A percentile compares a stretch with the other conserved stretches of the same genome.
These are phyloP conservation scores for Metarhizium guizhouense DNA, from an alignment of 2,329 filamentous ascomycete genomes.

Conservation along the genomic window DNA sequence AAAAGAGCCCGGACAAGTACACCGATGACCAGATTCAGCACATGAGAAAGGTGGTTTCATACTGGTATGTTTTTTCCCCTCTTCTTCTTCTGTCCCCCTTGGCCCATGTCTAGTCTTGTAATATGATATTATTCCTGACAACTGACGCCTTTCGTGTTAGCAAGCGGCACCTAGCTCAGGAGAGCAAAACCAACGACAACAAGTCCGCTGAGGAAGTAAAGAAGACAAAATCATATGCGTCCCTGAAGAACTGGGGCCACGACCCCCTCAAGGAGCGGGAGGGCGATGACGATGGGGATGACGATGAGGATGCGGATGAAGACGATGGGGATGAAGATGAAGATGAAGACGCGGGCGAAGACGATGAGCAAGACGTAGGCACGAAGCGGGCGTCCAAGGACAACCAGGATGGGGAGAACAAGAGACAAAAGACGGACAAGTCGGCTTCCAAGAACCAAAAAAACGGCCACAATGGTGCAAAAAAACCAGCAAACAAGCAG, in stretches of 20 bases:
- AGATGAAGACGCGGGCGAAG: neutral
- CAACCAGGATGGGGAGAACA: neutral
- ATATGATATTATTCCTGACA: too few relatives aligned
- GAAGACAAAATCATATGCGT: constrained; percentile 45
- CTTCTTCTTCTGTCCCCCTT: too few relatives aligned
- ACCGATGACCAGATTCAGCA: constrained; percentile 45
- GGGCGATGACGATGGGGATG: constrained; percentile 1
- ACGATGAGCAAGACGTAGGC: neutral
- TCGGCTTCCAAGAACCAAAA: neutral
- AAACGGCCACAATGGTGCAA: neutral
- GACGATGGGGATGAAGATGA: constrained; percentile 5
- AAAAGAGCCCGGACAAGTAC: constrained; percentile 47
- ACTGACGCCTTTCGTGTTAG: constrained; percentile 11
- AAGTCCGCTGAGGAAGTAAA: constrained; percentile 36
- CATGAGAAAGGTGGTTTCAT: constrained; percentile 55
- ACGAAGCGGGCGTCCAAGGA: neutral
- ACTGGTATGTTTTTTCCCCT: constrained; percentile 31
- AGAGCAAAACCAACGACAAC: constrained; percentile 47
- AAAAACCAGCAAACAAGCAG: neutral
- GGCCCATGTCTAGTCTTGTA: too few relatives aligned
- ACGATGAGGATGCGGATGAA: constrained; percentile 5
- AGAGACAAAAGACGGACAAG: neutral
- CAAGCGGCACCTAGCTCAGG: constrained; percentile 58
- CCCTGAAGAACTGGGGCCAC: constrained; percentile 54
- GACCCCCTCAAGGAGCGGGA: constrained; percentile 36